These are phyloP conservation scores for Colletotrichum sp. DNA, from an alignment of 2,329 filamentous ascomycete genomes.

Conservation along the genomic window DNA sequence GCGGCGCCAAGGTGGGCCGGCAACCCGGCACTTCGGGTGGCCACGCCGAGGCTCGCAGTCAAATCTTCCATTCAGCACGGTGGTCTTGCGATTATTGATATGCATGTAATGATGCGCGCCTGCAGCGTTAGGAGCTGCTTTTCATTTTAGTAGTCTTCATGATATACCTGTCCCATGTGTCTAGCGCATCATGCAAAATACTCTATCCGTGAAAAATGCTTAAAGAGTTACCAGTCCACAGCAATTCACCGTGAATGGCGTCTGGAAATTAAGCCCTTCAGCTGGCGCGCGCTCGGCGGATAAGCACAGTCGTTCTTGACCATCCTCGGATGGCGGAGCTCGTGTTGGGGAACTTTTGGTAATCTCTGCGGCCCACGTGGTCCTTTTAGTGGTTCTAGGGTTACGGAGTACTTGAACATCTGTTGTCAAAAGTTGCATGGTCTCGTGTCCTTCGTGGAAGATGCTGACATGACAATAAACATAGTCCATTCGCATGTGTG, in stretches of 20 bases:
- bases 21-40: not conserved
- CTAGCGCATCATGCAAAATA: not conserved
- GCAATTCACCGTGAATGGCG: not conserved
- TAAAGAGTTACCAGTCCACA: not conserved
- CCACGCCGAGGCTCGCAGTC: not conserved
- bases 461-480: not conserved
- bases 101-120: not conserved
- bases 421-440: not conserved
- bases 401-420: not conserved
- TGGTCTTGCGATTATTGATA: not conserved
- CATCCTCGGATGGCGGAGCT: not conserved
- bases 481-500: not conserved
- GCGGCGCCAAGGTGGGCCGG: slow-evolving; percentile 13
- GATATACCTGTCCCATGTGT: not conserved
- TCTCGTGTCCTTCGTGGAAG: not conserved
- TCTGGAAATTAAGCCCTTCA: not conserved
- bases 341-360: not conserved
- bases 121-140: not conserved
- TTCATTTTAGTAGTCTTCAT: not conserved
- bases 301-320: not conserved
- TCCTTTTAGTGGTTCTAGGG: not conserved
- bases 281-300: not conserved
- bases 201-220: not conserved
- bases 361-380: not conserved
- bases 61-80: not conserved